These are phyloP conservation scores for Rutstroemia sp. DNA, from an alignment of 2,329 filamentous ascomycete genomes.

Conservation along the genomic window DNA sequence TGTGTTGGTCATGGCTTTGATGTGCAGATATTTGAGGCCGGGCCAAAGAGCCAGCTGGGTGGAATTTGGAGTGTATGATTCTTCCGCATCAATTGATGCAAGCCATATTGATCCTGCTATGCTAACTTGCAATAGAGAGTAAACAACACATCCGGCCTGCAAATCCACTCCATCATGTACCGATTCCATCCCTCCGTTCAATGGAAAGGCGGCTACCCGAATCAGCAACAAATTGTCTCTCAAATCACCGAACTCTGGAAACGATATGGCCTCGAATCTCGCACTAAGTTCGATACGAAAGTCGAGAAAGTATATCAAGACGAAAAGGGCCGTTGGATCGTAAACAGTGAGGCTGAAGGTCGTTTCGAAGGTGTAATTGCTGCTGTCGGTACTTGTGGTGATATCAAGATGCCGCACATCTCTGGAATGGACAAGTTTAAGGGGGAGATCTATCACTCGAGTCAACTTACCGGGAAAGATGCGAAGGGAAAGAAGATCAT, in stretches of 20 bases:
- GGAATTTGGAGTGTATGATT: slow-evolving; percentile 70
- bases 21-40: slow-evolving; percentile 70
- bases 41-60: slow-evolving; percentile 56
- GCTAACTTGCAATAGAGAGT: slow-evolving; percentile 46
- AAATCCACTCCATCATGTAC: slow-evolving; percentile 84
- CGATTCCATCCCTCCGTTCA: slow-evolving; percentile 75
- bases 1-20: slow-evolving; percentile 83
- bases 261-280: slow-evolving; percentile 61
- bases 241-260: slow-evolving; percentile 70
- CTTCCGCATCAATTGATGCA: not conserved
- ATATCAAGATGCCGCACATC: slow-evolving; percentile 64
- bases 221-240: slow-evolving; percentile 65
- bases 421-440: slow-evolving; percentile 65
- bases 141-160: slow-evolving; percentile 74
- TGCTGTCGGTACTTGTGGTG: slow-evolving; percentile 74
- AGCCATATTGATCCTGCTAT: not conserved
- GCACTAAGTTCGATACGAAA: slow-evolving; percentile 63
- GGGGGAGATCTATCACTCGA: slow-evolving; percentile 69
- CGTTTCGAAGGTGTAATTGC: slow-evolving; percentile 73
- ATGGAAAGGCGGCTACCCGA: slow-evolving; percentile 71
- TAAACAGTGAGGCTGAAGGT: slow-evolving; percentile 65
- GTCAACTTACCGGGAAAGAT: slow-evolving; percentile 62
- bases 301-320: slow-evolving; percentile 66
- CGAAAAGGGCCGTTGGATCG: slow-evolving; percentile 62
- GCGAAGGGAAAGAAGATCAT: slow-evolving; percentile 69